Evolutionary conservation across 306 rosid genomes (phyloP), one percentile per base, ranked within the genome.

Genomic region (Quercus berberidifolia): DNA sequence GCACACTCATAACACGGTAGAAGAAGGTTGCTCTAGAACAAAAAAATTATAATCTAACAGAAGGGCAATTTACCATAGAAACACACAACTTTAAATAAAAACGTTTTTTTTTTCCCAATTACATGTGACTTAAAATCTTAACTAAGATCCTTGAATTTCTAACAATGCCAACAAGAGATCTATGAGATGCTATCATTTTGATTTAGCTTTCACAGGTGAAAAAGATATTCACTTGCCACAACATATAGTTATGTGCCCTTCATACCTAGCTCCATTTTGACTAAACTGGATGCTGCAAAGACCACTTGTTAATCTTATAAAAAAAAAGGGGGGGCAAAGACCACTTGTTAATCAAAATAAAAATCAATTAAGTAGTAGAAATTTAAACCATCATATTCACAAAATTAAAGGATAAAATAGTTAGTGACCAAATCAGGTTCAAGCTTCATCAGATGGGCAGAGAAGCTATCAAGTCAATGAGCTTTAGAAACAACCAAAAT

Each of bases 351-450:
- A 25, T n/a, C 13, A 49, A 59, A 35, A 67, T 8, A 14, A 77
- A 49, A 73, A 55, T 43, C 19, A 55, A 63, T 78, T 68, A 63
- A 69, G 63, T 43, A 26, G 69, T 43, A 80, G 62, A 76, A 76
- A 76, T 43, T 55, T 3, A 69, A 10, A 43, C 25, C 71, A 41
- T 8, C 8, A 12, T 9, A 56, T 20, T 20, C 25, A 74, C n/a
- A 4, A 56, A n/a, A 56, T 31, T 41, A 35, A 19, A 64, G 41
- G 52, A 67, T 10, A 11, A 67, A 67, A 67, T 14, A 18, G 14
- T 67, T 67, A 67, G 18, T 17, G 33, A 59, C 60, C 51, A 54
- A 56, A 76, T 52, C 64, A 73, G 64, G 51, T 5, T 11, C 75
- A 31, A 3, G 23, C 46, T 52, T 23, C 13, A 46, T 73, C 65